Evolutionary conservation across 179 eudicot species (phyloP).

Genomic region (Vitellaria paradoxa): DNA sequence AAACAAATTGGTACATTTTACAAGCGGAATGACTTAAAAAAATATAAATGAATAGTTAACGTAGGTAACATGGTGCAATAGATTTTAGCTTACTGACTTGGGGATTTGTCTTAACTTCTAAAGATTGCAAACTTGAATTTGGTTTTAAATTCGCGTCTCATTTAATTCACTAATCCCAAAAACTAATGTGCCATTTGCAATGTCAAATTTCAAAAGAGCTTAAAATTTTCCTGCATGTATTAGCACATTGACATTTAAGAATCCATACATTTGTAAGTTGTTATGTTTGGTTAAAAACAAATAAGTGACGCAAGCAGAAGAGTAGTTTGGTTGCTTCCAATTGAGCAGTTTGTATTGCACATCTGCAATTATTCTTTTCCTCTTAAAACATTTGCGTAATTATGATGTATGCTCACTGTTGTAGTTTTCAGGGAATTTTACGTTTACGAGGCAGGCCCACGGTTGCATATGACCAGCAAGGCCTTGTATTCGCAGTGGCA

Average conservation of each 20-base stretch:
- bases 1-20: not conserved
- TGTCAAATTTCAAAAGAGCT: not conserved
- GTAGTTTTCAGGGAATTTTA: conserved; percentile 75
- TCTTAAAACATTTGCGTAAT: not conserved
- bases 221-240: not conserved
- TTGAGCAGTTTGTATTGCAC: not conserved
- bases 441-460: conserved; percentile 90
- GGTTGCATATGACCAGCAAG: conserved; percentile 99
- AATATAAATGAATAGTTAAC: too few species aligned
- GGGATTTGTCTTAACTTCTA: not conserved
- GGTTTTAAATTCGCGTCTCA: not conserved
- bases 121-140: not conserved
- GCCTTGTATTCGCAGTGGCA: conserved; percentile 97
- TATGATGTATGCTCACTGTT: conserved; percentile 32
- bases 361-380: not conserved
- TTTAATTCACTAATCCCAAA: not conserved
- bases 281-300: not conserved
- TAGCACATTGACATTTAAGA: not conserved
- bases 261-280: not conserved
- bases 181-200: too few species aligned
- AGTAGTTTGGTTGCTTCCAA: not conserved
- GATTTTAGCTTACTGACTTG: not conserved
- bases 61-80: not conserved
- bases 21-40: too few species aligned
- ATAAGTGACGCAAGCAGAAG: not conserved